A percentile compares a stretch with the other conserved stretches of the same genome.
phyloP scores from a whole-genome alignment of 2,329 filamentous ascomycete genomes.

The Ophiostoma sp. region DNA sequence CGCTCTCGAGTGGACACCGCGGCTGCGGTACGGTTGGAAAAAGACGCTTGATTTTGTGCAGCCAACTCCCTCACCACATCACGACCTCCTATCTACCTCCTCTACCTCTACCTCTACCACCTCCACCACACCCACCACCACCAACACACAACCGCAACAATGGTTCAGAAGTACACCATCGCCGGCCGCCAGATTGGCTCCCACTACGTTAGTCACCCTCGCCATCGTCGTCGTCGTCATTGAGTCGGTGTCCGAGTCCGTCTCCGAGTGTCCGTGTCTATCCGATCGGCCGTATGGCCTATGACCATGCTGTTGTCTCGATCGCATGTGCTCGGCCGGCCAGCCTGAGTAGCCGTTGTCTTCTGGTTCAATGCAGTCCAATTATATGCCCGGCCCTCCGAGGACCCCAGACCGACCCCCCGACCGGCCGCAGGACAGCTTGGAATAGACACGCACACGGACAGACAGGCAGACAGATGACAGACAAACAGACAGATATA shows the following conservation, averaged over 20 bases:
- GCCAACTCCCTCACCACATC: slow-evolving; percentile 10
- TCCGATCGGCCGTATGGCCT: background rate
- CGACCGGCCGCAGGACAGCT: background rate
- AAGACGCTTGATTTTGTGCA: slow-evolving; percentile 23
- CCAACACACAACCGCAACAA: slow-evolving; percentile 28
- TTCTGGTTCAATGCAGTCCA: background rate
- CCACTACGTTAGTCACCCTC: slow-evolving; percentile 50
- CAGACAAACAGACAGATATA: background rate
- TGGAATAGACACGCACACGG: background rate
- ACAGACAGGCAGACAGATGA: background rate
- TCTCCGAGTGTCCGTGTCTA: background rate
- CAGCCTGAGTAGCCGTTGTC: background rate
- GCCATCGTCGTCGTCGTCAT: background rate
- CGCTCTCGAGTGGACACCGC: slow-evolving; percentile 5
- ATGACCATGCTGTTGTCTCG: background rate
- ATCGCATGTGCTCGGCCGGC: background rate
- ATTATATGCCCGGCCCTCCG: background rate
- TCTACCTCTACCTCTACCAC: background rate
- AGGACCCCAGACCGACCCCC: background rate
- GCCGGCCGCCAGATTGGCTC: slow-evolving; percentile 56
- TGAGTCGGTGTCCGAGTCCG: background rate
- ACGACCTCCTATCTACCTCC: background rate
- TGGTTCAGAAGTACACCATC: slow-evolving; percentile 51
- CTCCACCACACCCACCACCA: slow-evolving; percentile 7
- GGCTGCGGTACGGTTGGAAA: slow-evolving; percentile 14